phyloP scores from a whole-genome alignment of 352 stramenopile species.

The Phytophthora pinifolia region DNA sequence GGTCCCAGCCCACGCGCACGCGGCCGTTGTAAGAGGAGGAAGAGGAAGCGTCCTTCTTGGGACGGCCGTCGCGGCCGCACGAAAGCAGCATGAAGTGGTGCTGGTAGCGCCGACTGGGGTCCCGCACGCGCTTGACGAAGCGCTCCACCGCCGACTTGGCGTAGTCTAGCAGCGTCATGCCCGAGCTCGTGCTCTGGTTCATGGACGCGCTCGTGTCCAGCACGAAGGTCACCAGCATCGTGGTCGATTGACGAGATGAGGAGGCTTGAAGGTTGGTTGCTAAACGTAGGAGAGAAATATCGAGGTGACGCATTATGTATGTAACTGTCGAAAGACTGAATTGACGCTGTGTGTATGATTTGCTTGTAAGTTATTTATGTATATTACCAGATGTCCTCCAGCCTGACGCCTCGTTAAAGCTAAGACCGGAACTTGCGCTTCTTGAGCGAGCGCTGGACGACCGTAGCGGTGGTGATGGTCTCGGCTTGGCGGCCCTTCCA shows the following conservation, averaged over 20 bases:
- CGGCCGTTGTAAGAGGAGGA: slow-evolving; percentile 51
- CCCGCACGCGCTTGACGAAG: slow-evolving; percentile 86
- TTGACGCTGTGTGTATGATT: too few relatives aligned
- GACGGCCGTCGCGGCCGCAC: slow-evolving; percentile 49
- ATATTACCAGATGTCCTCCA: slow-evolving; percentile 7
- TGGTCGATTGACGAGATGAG: neutral
- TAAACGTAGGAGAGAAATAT: too few relatives aligned
- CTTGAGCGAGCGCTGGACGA: slow-evolving; percentile 65
- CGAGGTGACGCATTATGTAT: too few relatives aligned
- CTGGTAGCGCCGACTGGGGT: slow-evolving; percentile 80
- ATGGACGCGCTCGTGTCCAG: slow-evolving; percentile 91
- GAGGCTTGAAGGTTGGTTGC: too few relatives aligned
- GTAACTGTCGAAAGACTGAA: too few relatives aligned
- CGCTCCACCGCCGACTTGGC: slow-evolving; percentile 88
- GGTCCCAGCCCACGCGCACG: slow-evolving; percentile 85
- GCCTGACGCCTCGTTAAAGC: neutral
- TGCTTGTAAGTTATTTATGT: slow-evolving; percentile 16
- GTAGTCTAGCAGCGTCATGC: slow-evolving; percentile 89
- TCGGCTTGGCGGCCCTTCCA: slow-evolving; percentile 79
- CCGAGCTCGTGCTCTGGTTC: slow-evolving; percentile 87
- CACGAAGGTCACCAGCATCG: slow-evolving; percentile 90
- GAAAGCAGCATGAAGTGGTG: slow-evolving; percentile 90
- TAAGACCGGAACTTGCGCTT: slow-evolving; percentile 49
- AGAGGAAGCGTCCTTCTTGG: slow-evolving; percentile 9
- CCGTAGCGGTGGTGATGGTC: slow-evolving; percentile 51